Base-by-base conservation (phyloP, 179 eudicot species). In the Monotropa hypopitys region DNA sequence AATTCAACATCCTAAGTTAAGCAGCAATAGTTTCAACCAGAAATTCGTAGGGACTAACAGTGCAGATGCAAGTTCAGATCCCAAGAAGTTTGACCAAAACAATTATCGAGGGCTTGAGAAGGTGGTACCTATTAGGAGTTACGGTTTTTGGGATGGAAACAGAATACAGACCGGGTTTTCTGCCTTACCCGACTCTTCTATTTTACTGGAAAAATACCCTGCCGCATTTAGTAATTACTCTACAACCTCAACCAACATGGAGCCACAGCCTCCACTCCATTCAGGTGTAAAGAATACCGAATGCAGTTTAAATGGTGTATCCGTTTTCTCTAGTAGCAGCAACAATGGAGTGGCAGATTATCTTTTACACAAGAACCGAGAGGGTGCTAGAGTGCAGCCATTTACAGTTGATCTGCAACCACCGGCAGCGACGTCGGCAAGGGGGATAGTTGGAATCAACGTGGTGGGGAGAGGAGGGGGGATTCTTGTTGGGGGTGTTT, bases 61-160 rank as follows among this genome's bases (percentile, higher is more conserved):
- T 54, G 38, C 53, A 35, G 82, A 86, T 51, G 81, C 79, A 49
- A 83, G 78, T 72, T 74, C 85, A 28, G 74, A 74, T 28, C 72
- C 76, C 5, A 30, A 65, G 45, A 81, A 80, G 72, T 79, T 82
- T 7, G 81, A 83, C 11, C 81, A 49, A 13, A 74, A 76, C 70
- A 81, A 69, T 76, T 79, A 76, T 65, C 1, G 80, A 69, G 87
- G 90, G 18, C 70, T 81, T 35, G 88, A 86, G 79, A 84, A 86
- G 76, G 82, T 85, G 76, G 82, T 85, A 51, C 89, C 91, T 1
- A 45, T 80, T 50, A 83, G 88, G 70, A 89, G 87, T 62, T 83
- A 81, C 23, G 89, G 92, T 5, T 88, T 81, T 46, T 90, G 93
- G 91, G 95, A 93, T 78, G 96, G 92, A 45, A 87, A 82, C 46